These are phyloP conservation scores for Garcia nutans DNA, from an alignment of 345 rosid species.

Conservation along the genomic window DNA sequence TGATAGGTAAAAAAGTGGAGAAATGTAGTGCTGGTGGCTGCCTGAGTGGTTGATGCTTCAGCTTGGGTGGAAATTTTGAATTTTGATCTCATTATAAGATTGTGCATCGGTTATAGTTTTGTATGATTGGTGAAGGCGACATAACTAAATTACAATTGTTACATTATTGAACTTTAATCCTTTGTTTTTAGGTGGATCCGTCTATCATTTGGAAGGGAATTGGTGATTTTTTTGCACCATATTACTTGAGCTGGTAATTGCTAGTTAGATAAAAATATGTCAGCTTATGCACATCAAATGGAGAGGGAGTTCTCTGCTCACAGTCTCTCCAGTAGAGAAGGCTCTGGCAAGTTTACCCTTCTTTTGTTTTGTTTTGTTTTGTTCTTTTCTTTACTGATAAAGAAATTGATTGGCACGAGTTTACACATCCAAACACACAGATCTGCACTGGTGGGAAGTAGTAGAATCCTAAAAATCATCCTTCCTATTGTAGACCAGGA, in stretches of 20 bases:
- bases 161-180: background rate
- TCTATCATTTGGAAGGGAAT: constrained; percentile 26
- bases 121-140: background rate
- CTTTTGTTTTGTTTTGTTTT: background rate
- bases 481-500: background rate
- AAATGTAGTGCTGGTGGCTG: constrained; percentile 19
- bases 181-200: constrained; percentile 24
- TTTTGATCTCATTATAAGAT: background rate
- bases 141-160: background rate
- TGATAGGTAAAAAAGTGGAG: constrained; percentile 16
- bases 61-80: constrained; percentile 13
- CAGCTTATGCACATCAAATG: constrained; percentile 73
- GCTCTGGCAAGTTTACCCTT: constrained; percentile 51
- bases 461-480: background rate
- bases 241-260: constrained; percentile 19
- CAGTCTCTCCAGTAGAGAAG: constrained; percentile 58
- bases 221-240: constrained; percentile 15
- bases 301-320: constrained; percentile 63
- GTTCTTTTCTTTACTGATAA: too few species aligned
- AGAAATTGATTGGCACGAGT: background rate
- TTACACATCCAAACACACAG: background rate
- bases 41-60: constrained; percentile 15
- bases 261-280: constrained; percentile 46
- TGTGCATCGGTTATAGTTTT: constrained; percentile 5
- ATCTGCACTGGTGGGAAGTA: background rate